Conservation (phyloP, 129 eudicot genomes). For the Centella asiatica region DNA sequence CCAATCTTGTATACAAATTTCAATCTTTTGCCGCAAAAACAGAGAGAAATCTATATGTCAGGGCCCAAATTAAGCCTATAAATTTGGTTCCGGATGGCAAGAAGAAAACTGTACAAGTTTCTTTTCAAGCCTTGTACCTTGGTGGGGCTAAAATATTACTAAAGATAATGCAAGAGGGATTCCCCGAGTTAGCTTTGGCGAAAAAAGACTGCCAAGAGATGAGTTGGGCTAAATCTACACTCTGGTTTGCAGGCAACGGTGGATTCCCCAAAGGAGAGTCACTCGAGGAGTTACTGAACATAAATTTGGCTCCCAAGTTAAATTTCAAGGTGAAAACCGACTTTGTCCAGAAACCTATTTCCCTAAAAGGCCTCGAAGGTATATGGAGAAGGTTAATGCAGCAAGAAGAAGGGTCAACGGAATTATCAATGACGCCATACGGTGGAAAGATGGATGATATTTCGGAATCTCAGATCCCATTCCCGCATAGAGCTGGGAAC, state of each 20-base stretch:
- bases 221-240: conserved; percentile 56
- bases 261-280: conserved; percentile 26
- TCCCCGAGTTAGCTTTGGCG: conserved; percentile 42
- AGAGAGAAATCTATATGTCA: conserved; percentile 25
- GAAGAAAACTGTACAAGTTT: conserved; percentile 25
- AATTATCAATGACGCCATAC: conserved; percentile 40
- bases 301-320: conserved; percentile 24
- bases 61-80: conserved; percentile 23
- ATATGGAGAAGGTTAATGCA: conserved; percentile 22
- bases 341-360: conserved; percentile 35
- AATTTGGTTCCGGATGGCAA: conserved; percentile 4
- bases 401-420: conserved; percentile 21
- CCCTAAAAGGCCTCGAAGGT: conserved; percentile 27
- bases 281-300: conserved; percentile 18
- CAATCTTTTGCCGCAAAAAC: conserved; percentile 34
- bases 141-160: conserved; percentile 25
- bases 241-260: conserved; percentile 27
- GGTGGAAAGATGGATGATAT: conserved; percentile 54
- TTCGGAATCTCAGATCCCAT: conserved; percentile 35
- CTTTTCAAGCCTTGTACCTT: conserved; percentile 44
- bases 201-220: conserved; percentile 39
- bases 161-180: conserved; percentile 24
- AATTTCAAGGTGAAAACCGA: conserved; percentile 53
- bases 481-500: conserved; percentile 51
- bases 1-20: conserved; percentile 34